These are phyloP conservation scores for Epichloe typhina DNA, from an alignment of 2,329 filamentous ascomycete species.

Conservation along the genomic window DNA sequence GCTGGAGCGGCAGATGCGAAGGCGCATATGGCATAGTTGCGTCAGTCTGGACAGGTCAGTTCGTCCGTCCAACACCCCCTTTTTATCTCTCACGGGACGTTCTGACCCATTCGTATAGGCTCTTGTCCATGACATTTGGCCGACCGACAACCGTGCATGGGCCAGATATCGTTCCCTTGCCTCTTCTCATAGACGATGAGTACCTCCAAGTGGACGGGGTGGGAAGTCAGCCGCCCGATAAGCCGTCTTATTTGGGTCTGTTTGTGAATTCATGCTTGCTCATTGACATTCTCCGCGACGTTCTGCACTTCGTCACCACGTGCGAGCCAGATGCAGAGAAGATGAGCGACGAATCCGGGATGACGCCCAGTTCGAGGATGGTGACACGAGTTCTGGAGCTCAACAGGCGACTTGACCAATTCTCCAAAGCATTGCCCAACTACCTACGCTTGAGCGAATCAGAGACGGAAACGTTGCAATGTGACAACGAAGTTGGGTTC, in stretches of 20 bases:
- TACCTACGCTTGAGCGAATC: neutral
- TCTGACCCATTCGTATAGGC: neutral
- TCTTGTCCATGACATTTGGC: constrained; percentile 4
- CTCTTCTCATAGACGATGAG: neutral
- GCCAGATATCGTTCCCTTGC: neutral
- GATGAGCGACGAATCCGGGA: neutral
- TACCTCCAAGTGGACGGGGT: neutral
- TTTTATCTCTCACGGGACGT: neutral
- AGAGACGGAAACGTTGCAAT: neutral
- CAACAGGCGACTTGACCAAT: constrained; percentile 2
- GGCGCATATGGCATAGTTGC: constrained; percentile 3
- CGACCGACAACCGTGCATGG: constrained; percentile 2
- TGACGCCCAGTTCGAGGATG: neutral
- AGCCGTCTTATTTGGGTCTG: neutral
- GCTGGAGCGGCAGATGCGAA: constrained; percentile 1
- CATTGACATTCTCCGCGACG: neutral
- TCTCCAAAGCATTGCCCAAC: neutral
- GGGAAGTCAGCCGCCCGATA: neutral
- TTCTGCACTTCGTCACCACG: constrained; percentile 1
- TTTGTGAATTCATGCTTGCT: constrained; percentile 1
- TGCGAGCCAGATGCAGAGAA: neutral
- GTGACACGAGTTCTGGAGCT: neutral
- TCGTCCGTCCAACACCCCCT: neutral
- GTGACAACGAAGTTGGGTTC: neutral
- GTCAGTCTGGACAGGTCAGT: constrained; percentile 3